Evolutionary conservation across 176 grass and related monocot genomes (phyloP), one percentile per base, ranked within the genome.

Genomic region (Oropetium thomaeum): DNA sequence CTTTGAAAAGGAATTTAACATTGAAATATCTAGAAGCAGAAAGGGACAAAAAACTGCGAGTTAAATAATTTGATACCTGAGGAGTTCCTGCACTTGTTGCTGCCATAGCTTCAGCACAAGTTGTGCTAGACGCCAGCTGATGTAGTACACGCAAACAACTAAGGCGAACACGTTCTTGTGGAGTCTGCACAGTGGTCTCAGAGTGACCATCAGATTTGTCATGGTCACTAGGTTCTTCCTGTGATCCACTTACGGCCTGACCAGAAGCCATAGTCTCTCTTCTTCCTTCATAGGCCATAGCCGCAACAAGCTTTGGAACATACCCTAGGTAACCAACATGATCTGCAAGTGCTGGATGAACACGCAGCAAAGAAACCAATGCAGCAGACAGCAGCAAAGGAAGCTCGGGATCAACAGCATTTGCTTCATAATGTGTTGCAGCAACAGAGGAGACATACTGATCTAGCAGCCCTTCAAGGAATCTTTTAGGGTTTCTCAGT

Each of bases 291-390:
- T 92, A 91, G 22, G 91, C 96, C 92, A 99, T 95, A 58, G 96
- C 96, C 34, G 96, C 75, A 77, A 99, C 89, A 37, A 99, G 77
- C 79, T 99, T 99, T 55, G 96, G 96, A 57, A 99, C 96, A 86
- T 99, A 99, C 31, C 96, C 96, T 72, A 99, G 89, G 84, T 99
- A 99, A 80, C 96, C 96, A 55, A 99, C 96, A 90, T 99, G 96
- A 73, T 99, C 96, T 73, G 96, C 89, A 67, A 99, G 88, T 9
- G 96, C 96, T 32, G 92, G 96, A 81, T 99, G 96, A 78, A 99
- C 96, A 48, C 96, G 89, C 77, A 99, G 70, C 79, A 99, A 85
- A 22, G 96, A 99, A 45, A 99, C 91, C 61, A 99, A 83, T 87
- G 96, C 96, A 65, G 91, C 91, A 32, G 96, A 99, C 71, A 99